These are phyloP conservation scores for Raphanus sativus DNA, from an alignment of 345 rosid genomes.

Conservation along the genomic window DNA sequence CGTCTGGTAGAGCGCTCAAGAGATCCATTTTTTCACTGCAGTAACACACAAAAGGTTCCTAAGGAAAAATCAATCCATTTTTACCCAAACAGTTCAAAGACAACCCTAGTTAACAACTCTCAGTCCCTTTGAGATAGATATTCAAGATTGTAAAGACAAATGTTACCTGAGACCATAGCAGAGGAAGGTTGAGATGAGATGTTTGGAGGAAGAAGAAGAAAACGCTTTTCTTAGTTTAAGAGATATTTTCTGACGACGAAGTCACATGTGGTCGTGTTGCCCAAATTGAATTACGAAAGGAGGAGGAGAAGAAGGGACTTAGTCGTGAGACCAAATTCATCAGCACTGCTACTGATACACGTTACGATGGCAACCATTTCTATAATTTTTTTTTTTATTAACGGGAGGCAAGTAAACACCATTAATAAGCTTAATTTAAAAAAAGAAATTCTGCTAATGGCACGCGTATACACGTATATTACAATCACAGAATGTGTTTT, in stretches of 20 bases:
- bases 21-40: slow-evolving; percentile 19
- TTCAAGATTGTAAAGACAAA: background rate
- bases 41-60: background rate
- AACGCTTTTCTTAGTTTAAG: slow-evolving; percentile 26
- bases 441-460: background rate
- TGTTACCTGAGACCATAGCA: slow-evolving; percentile 35
- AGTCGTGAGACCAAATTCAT: slow-evolving; percentile 50
- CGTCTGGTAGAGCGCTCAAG: slow-evolving; percentile 17
- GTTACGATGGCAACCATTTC: slow-evolving; percentile 36
- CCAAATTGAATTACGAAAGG: slow-evolving; percentile 20
- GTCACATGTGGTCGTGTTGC: slow-evolving; percentile 24
- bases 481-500: background rate
- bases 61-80: background rate
- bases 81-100: background rate
- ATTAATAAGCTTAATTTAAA: background rate
- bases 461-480: slow-evolving; percentile 5
- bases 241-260: background rate
- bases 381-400: slow-evolving; percentile 24
- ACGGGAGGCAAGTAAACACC: slow-evolving; percentile 31
- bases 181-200: slow-evolving; percentile 23
- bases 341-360: slow-evolving; percentile 45
- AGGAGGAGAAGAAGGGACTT: slow-evolving; percentile 27
- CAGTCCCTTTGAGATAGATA: no score
- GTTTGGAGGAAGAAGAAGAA: background rate
- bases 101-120: background rate